Evolutionary conservation across 2,329 filamentous ascomycete genomes (phyloP), one percentile per base, ranked within the genome.

Genomic region (Fusarium agapanthi): DNA sequence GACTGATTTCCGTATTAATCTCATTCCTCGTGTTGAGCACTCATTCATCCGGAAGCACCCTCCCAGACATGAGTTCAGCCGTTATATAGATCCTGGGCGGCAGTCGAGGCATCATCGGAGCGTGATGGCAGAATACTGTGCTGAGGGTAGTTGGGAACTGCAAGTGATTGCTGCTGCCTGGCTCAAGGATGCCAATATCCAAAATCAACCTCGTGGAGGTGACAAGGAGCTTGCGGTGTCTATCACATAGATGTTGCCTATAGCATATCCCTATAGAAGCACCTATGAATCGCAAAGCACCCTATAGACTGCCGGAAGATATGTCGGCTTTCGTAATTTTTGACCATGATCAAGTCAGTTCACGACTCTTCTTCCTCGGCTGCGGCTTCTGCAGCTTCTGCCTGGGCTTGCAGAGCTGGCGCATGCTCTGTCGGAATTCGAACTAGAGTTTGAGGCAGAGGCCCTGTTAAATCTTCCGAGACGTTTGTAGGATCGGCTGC

Each of bases 341-440:
- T 55, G 7, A 22, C 40, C 13, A 20, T 26, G 28, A 12, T 12
- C 7, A n/a, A 8, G 15, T 35, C 15, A 20, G 28, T 71, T 71
- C 71, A 77, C 34, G 76, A 61, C 38, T 75, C 80, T 20, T 81
- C 82, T 45, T 83, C 84, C n/a, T 81, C 83, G 40, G 85, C 79
- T 7, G 81, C 80, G 16, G 81, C 86, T 63, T 85, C 82, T 7
- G 82, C 85, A 8, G 83, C 86, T 43, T 90, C 88, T 20, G 88
- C 85, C 54, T 90, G 88, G 26, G 88, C 89, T 72, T 91, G 89
- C 12, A 92, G 80, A 30, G 88, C 84, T 32, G 90, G 89, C 18
- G 90, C 90, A 81, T 95, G 93, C 74, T 95, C 92, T 22, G 93
- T 95, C 3, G 94, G 94, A 74, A 96, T 95, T 71, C 94, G 90